These are phyloP conservation scores for Phytophthora brassicae DNA, from an alignment of 352 stramenopile species.

Conservation along the genomic window DNA sequence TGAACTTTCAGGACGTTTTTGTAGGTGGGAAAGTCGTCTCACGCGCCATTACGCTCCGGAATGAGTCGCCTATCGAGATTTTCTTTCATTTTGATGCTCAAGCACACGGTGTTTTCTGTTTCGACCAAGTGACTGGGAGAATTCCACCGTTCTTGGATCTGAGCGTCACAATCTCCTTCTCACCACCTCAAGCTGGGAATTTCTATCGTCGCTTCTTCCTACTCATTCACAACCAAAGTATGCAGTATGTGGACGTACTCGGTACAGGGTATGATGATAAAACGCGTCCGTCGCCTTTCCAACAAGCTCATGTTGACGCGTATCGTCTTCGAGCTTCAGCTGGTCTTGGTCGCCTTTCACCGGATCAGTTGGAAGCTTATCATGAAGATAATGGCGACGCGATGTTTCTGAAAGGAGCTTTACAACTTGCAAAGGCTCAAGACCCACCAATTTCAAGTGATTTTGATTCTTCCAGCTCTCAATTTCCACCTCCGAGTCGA, in stretches of 20 bases:
- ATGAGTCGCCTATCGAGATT: slow-evolving; percentile 72
- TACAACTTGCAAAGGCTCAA: slow-evolving; percentile 33
- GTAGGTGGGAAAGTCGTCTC: slow-evolving; percentile 53
- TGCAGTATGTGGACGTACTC: slow-evolving; percentile 87
- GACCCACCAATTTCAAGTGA: slow-evolving; percentile 12
- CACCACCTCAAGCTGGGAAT: slow-evolving; percentile 72
- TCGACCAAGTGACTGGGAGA: slow-evolving; percentile 72
- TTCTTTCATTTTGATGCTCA: slow-evolving; percentile 83
- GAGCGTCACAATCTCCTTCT: slow-evolving; percentile 87
- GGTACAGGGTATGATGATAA: slow-evolving; percentile 90
- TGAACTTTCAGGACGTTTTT: slow-evolving; percentile 90
- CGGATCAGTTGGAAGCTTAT: slow-evolving; percentile 82
- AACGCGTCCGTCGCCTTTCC: slow-evolving; percentile 87
- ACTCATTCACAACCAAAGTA: slow-evolving; percentile 83
- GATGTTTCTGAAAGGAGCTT: slow-evolving; percentile 62
- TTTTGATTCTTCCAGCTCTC: neutral
- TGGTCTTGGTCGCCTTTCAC: slow-evolving; percentile 72
- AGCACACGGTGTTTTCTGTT: slow-evolving; percentile 79
- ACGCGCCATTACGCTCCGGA: slow-evolving; percentile 82
- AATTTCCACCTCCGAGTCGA: slow-evolving; percentile 28
- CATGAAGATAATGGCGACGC: slow-evolving; percentile 68
- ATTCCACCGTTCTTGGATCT: slow-evolving; percentile 81
- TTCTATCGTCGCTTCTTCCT: slow-evolving; percentile 92
- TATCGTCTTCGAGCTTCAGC: slow-evolving; percentile 56
- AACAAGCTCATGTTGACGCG: slow-evolving; percentile 90